These are phyloP conservation scores for Pterocarpus macrocarpus DNA, from an alignment of 306 rosid species.

Conservation along the genomic window DNA sequence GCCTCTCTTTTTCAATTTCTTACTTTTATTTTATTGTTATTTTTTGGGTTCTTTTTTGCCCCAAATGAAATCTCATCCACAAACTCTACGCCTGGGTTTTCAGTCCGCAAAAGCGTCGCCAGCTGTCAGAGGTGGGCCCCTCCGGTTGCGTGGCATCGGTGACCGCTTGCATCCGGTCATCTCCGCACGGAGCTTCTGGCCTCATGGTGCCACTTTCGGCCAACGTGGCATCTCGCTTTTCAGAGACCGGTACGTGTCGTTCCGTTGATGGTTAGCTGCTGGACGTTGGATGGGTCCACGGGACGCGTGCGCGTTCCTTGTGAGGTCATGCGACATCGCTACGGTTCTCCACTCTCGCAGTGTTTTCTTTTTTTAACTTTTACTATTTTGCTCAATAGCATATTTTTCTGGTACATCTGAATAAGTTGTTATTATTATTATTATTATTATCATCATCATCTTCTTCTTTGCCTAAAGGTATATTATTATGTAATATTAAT, in stretches of 20 bases:
- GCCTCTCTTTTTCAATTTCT: slow-evolving; percentile 7
- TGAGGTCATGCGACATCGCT: neutral
- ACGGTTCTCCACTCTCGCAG: neutral
- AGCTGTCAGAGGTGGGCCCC: slow-evolving; percentile 60
- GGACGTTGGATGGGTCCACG: neutral
- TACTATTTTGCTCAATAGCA: neutral
- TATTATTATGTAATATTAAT: neutral
- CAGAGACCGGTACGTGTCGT: slow-evolving; percentile 45
- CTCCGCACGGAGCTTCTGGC: neutral
- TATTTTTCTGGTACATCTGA: neutral
- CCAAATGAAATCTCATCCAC: slow-evolving; percentile 71
- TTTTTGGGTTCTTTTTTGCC: neutral
- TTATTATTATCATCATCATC: too few species aligned
- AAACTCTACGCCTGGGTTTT: slow-evolving; percentile 47
- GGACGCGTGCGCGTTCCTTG: neutral
- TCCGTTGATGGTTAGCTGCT: neutral
- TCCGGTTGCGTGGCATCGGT: slow-evolving; percentile 37
- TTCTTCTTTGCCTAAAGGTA: neutral
- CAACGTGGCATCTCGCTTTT: slow-evolving; percentile 45
- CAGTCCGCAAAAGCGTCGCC: slow-evolving; percentile 66
- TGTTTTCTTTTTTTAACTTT: neutral
- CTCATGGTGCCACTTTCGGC: neutral
- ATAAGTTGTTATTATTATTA: neutral
- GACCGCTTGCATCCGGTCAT: slow-evolving; percentile 51
- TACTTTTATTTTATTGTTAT: neutral